Evolutionary conservation across 495 filamentous ascomycete species (phyloP), one percentile per base, ranked within the genome.

Genomic region (Cercophora sp.): DNA sequence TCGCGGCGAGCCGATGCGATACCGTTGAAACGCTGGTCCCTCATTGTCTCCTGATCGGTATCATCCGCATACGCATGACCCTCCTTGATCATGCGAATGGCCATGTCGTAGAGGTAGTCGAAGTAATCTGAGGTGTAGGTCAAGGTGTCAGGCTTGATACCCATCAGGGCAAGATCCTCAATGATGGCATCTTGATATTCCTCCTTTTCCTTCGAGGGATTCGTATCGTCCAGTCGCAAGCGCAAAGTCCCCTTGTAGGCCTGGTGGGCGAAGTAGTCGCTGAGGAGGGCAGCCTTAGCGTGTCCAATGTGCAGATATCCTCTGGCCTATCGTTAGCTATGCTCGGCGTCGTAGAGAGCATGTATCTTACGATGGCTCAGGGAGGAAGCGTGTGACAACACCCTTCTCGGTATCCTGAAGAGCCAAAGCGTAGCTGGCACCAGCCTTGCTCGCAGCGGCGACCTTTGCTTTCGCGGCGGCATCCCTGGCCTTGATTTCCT

Each of bases 221-320:
- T 96, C 39, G 91, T 96, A 61, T 96, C 91, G 58, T 96, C 91
- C 55, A 96, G 89, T 41, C 90, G 84, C 41, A 92, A 79, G 37
- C 91, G 80, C 51, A 96, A 74, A 29, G 79, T 90, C 49, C 91
- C 91, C 36, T 86, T 82, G 70, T 94, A 95, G 60, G 86, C 85
- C 66, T 87, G 83, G 60, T 96, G 87, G 10, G 91, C 91, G 54
- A 96, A 96, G 79, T 90, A 96, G 63, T 96, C 89, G 70, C 90
- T 93, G 35, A 96, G 79, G 35, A 96, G 76, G 9, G 91, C 91
- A 10, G 91, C 91, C 71, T 96, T 96, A 45, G 88, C 89, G 69
- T 96, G 91, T 46, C 91, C 91, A 51, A 96, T 94, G 70, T 96
- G 91, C 26, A 96, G 83, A 59, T 96, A 96, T 22, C 91, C 91